These are phyloP conservation scores for Aureobasidium sp. DNA, from an alignment of 2,329 filamentous ascomycete species.

Conservation along the genomic window DNA sequence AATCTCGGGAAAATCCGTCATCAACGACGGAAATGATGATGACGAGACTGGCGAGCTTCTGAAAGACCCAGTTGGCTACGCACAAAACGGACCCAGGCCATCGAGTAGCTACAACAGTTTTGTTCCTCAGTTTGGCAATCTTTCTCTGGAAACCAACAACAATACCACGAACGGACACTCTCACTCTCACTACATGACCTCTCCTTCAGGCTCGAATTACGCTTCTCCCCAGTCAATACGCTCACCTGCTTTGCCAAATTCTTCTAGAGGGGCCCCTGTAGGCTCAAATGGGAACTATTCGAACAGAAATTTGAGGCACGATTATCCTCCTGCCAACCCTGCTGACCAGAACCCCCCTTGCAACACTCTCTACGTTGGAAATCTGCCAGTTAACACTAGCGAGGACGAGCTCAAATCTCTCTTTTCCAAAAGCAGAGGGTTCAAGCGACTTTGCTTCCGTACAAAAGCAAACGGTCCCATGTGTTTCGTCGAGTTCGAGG, in stretches of 20 bases:
- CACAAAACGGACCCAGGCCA: constrained; percentile 56
- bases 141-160: constrained; percentile 65
- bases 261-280: constrained; percentile 31
- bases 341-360: constrained; percentile 95
- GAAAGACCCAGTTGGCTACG: constrained; percentile 65
- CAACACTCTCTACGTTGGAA: constrained; percentile 97
- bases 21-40: constrained; percentile 61
- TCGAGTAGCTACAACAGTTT: constrained; percentile 55
- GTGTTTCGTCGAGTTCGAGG: constrained; percentile 98
- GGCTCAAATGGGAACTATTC: constrained; percentile 52
- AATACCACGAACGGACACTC: constrained; percentile 32
- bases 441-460: constrained; percentile 89
- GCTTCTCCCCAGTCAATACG: constrained; percentile 45
- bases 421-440: constrained; percentile 88
- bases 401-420: constrained; percentile 93
- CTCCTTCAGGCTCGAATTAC: constrained; percentile 51
- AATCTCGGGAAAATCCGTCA: constrained; percentile 62
- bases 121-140: constrained; percentile 57
- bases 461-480: constrained; percentile 94
- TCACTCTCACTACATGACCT: constrained; percentile 33
- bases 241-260: constrained; percentile 39
- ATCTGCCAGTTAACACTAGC: constrained; percentile 82
- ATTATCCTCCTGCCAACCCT: constrained; percentile 78
- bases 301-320: constrained; percentile 55
- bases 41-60: constrained; percentile 68